Evolutionary conservation across 192 early-diverging fungal species (phyloP), one percentile per base, ranked within the genome.

Genomic region (Linnemannia elongata): DNA sequence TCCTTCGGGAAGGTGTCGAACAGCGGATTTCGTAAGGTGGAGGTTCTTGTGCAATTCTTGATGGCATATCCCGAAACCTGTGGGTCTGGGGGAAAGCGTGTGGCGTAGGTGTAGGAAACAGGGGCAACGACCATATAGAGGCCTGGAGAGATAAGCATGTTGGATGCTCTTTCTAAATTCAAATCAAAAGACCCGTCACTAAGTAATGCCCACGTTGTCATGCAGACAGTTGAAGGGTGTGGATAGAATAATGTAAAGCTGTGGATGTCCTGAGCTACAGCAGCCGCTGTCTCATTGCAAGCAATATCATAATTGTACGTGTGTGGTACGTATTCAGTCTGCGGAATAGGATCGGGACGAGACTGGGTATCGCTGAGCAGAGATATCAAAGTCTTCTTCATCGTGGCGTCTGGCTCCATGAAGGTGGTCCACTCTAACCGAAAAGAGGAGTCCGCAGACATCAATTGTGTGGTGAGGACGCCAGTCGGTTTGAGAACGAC

Each of bases 381-480:
- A 5, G 4, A 10, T 10, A 20, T 30, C 38, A 76, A 42, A 4
- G 75, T 76, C 6, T 42, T 60, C 39, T 63, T 60, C 24, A 76
- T 33, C 12, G 57, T 66, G 24, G 60, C 39, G 3, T 68, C 35
- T 6, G 75, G 6, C 12, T 42, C 44, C 75, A 76, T 39, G 57
- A 38, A 76, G 0, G 42, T 13, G 27, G 49, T 66, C 75, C 75
- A 76, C 15, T 72, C 39, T 9, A n/a, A n/a, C 74, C 74, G 57
- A 38, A 39, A 38, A n/a, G 35, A 68, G 36, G 7, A 4, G 13
- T 76, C 57, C 10, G 22, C 63, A 15, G 57, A n/a, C 6, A 38
- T 9, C n/a, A 30, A 24, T 47, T 76, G 75, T 47, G 6, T 24
- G 39, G 75, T 66, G 60, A 76, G 41, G 2, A 39, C 75, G 10